Evolutionary conservation across 257 asterid genomes (phyloP).

Genomic region (Nicotiana paniculata): DNA sequence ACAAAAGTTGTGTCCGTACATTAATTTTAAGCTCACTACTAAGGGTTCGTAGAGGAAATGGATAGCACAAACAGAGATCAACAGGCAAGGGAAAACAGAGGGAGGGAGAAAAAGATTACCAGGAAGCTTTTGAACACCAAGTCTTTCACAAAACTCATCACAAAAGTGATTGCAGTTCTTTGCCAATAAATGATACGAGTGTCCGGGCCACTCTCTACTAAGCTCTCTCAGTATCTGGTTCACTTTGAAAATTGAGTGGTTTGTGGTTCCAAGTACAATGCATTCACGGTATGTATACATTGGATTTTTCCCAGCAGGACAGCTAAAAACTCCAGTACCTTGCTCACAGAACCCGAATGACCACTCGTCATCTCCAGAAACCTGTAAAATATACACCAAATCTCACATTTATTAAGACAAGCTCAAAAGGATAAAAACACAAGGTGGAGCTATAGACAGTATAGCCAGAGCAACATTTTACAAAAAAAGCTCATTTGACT

Average conservation of each 20-base stretch:
- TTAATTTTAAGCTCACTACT: not conserved
- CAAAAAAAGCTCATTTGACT: not conserved
- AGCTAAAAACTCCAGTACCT: constrained; percentile 93
- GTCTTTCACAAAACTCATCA: constrained; percentile 81
- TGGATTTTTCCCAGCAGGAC: constrained; percentile 81
- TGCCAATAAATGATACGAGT: constrained; percentile 71
- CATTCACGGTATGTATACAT: constrained; percentile 88
- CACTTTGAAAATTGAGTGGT: constrained; percentile 57
- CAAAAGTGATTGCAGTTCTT: constrained; percentile 98
- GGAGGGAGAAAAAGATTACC: constrained; percentile 37
- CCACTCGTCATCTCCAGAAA: constrained; percentile 83
- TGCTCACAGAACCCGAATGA: constrained; percentile 97
- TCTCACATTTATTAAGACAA: not conserved
- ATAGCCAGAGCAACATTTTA: not conserved
- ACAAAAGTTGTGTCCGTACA: not conserved
- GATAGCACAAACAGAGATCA: not conserved
- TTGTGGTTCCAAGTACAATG: constrained; percentile 63
- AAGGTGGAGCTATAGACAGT: not conserved
- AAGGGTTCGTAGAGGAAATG: not conserved
- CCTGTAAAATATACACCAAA: constrained; percentile 30
- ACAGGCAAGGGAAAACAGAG: not conserved
- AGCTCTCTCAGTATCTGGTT: constrained; percentile 93
- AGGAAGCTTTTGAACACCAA: constrained; percentile 94
- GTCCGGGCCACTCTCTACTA: constrained; percentile 99
- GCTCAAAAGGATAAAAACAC: not conserved